A percentile compares a stretch with the other conserved stretches of the same genome.
Conservation (phyloP, 306 rosid genomes). For the Prunus dulcis region DNA sequence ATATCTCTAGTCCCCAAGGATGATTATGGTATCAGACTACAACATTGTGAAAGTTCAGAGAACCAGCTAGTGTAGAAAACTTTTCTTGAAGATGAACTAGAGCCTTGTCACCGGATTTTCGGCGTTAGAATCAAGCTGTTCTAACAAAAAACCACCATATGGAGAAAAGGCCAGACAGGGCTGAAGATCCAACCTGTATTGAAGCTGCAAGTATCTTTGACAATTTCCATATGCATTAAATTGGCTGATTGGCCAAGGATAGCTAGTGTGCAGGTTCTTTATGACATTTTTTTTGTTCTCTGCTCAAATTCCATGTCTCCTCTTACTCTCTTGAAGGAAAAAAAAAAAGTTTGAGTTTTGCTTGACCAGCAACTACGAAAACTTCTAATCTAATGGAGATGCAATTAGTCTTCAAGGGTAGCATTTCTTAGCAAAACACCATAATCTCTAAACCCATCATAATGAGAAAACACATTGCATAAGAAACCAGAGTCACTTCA, state of each 20-base stretch:
- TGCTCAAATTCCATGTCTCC: background rate
- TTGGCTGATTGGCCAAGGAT: background rate
- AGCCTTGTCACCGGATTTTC: background rate
- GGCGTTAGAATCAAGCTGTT: background rate
- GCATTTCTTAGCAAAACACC: background rate
- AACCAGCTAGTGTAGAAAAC: background rate
- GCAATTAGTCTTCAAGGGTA: background rate
- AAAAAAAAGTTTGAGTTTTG: background rate
- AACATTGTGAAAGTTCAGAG: background rate
- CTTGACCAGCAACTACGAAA: background rate
- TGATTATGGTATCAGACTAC: background rate
- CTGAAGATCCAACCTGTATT: background rate
- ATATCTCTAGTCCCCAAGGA: background rate
- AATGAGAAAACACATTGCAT: background rate
- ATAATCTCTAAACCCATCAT: background rate
- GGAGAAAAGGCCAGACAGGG: background rate
- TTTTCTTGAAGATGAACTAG: background rate
- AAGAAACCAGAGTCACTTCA: background rate
- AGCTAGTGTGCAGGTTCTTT: background rate
- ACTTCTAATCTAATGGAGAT: background rate
- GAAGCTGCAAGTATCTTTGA: constrained; percentile 1
- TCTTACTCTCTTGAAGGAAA: background rate
- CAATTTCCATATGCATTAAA: background rate
- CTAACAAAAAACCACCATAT: background rate
- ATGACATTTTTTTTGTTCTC: background rate